Base-by-base conservation (phyloP, 306 rosid species). In the Gastrolobium villosum region DNA sequence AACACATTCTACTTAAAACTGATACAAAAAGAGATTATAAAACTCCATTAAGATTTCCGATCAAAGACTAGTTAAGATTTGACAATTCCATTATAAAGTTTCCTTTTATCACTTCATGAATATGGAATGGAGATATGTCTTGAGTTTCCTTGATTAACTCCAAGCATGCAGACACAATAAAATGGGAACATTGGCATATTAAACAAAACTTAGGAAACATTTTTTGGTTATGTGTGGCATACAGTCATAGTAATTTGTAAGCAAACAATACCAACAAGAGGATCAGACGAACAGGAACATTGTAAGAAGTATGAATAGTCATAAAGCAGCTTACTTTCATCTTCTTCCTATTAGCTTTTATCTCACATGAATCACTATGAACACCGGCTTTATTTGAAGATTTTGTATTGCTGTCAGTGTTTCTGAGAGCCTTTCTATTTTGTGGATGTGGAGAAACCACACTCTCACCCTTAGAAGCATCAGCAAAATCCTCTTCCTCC, bases 311-410 rank as follows among this genome's bases (percentile, higher is more conserved):
- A 78, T 57, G 30, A 69, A 75, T 4, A 43, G 10, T 54, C 62
- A 56, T 45, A 44, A 61, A 72, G 34, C 37, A 63, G 31, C 78
- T 87, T 86, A 93, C 98, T 91, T 91, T 95, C 83, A 88, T 86
- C 86, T 95, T 95, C 88, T 88, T 95, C 79, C 90, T 74, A 71
- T 83, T 85, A 73, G 89, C 85, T 81, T 84, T 91, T 4, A 77
- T 49, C 45, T 63, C 69, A 40, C 70, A 77, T 28, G 85, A 78
- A 83, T 84, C 67, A 69, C 70, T 50, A 43, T 43, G 75, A 74
- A 83, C 65, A 0, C 85, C 83, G 5, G 72, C 67, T 86, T 87
- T 91, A 49, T 80, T 85, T 35, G 66, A 53, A 75, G 81, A 77
- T 67, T 64, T 76, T 70, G 81, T 72, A 79, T 84, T 70, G 64